Percentiles rank a stretch among this genome's conserved stretches.
phyloP scores from a whole-genome alignment of 2,329 filamentous ascomycete species.

The Claviceps lovelessii region DNA sequence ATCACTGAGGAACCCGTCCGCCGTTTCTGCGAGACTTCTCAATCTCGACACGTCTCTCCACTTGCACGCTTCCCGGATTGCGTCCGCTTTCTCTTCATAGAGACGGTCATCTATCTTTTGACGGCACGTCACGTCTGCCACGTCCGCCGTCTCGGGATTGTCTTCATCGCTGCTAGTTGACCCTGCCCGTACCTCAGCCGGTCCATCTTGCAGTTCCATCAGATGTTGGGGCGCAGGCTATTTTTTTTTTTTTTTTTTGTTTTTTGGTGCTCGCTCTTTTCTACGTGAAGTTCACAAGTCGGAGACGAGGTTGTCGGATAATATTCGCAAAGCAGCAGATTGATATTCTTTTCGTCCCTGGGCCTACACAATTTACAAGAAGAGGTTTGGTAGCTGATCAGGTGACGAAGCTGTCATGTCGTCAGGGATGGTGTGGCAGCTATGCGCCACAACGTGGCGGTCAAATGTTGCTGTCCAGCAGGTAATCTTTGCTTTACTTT shows the following conservation, averaged over 20 bases:
- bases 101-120: conserved; percentile 1
- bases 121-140: conserved; percentile 5
- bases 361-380: not conserved
- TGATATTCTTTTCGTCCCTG: not conserved
- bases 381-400: not conserved
- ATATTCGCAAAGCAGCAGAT: not conserved
- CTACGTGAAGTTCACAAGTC: not conserved
- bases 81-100: not conserved
- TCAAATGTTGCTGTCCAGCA: not conserved
- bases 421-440: not conserved
- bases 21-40: conserved; percentile 42
- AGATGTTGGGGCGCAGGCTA: not conserved
- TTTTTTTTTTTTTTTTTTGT: not conserved
- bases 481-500: no score
- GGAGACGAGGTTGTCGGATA: not conserved
- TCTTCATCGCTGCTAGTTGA: not conserved
- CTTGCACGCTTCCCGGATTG: conserved; percentile 41
- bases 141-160: conserved; percentile 4
- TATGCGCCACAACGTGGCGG: conserved; percentile 1
- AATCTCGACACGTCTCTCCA: conserved; percentile 41
- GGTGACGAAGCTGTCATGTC: not conserved
- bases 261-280: not conserved
- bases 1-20: conserved; percentile 55
- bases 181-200: conserved; percentile 4
- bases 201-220: conserved; percentile 8